A percentile compares a stretch with the other conserved stretches of the same genome.
phyloP scores from a whole-genome alignment of 2,329 filamentous ascomycete species.

The Aspergillus nomiae region DNA sequence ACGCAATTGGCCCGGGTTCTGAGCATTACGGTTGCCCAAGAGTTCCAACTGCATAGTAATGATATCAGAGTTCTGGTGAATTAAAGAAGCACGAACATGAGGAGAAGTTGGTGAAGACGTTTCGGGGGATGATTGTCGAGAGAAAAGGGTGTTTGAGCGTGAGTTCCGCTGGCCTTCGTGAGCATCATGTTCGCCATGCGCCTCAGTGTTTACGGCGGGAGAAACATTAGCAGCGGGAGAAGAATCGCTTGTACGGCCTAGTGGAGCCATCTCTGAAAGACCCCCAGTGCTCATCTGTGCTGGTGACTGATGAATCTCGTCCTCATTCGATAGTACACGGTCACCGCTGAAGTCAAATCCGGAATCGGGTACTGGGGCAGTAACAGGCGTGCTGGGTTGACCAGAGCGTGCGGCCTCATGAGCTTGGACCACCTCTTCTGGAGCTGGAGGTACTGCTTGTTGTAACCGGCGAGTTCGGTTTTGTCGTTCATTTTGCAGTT shows the following conservation, averaged over 20 bases:
- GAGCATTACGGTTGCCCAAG: constrained; percentile 33
- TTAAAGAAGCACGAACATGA: constrained; percentile 44
- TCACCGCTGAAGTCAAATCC: constrained; percentile 20
- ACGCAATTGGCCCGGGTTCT: constrained; percentile 21
- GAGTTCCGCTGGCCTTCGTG: constrained; percentile 30
- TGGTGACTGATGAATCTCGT: constrained; percentile 42
- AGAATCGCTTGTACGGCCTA: constrained; percentile 24
- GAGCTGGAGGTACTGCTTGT: constrained; percentile 15
- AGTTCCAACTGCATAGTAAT: constrained; percentile 49
- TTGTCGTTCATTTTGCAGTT: constrained; percentile 32
- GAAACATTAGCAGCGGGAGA: constrained; percentile 14
- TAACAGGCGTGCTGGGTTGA: constrained; percentile 9
- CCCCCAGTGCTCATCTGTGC: constrained; percentile 38
- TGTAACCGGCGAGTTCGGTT: constrained; percentile 18
- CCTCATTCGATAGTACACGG: constrained; percentile 33
- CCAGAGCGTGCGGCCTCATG: constrained; percentile 12
- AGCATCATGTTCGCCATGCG: constrained; percentile 12
- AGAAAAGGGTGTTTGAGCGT: constrained; percentile 44
- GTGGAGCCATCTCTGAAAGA: constrained; percentile 30
- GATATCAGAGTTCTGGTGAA: constrained; percentile 46
- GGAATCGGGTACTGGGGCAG: constrained; percentile 18
- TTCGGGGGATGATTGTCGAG: constrained; percentile 41
- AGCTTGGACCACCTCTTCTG: constrained; percentile 20
- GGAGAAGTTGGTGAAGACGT: constrained; percentile 46
- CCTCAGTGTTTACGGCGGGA: constrained; percentile 10